phyloP scores from a whole-genome alignment of 192 early-diverging fungal genomes.

The Rhizoclosmatium sp. region DNA sequence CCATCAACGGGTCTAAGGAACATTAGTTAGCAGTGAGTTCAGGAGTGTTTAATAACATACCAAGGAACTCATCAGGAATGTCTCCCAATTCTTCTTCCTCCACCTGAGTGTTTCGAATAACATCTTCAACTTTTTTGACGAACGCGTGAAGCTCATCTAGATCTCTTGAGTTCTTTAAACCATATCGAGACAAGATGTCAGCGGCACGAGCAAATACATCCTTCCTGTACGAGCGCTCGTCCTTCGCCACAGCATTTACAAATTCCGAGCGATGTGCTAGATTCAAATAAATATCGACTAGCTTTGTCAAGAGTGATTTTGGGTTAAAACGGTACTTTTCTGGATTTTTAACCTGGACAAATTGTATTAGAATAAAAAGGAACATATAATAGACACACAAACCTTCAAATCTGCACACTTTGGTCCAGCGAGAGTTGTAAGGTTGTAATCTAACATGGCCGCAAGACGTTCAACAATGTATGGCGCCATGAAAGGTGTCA shows the following conservation, averaged over 20 bases:
- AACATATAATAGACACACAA: slow-evolving; percentile 28
- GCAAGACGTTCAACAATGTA: slow-evolving; percentile 93
- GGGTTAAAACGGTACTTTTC: slow-evolving; percentile 93
- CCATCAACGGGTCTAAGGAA: slow-evolving; percentile 78
- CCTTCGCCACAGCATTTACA: slow-evolving; percentile 81
- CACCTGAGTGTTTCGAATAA: slow-evolving; percentile 63
- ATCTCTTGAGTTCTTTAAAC: slow-evolving; percentile 71
- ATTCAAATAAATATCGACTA: slow-evolving; percentile 87
- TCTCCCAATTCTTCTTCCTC: slow-evolving; percentile 85
- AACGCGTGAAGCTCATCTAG: slow-evolving; percentile 70
- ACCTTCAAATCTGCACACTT: slow-evolving; percentile 91
- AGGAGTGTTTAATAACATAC: slow-evolving; percentile 45
- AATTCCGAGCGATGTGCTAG: slow-evolving; percentile 72
- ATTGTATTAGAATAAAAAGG: slow-evolving; percentile 12
- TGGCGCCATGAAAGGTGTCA: slow-evolving; percentile 83
- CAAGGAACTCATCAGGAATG: slow-evolving; percentile 89
- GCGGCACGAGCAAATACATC: slow-evolving; percentile 80
- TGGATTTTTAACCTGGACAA: slow-evolving; percentile 73
- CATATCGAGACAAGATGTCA: slow-evolving; percentile 66
- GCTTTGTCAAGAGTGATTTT: slow-evolving; percentile 78
- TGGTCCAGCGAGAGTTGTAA: slow-evolving; percentile 88
- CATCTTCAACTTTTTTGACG: slow-evolving; percentile 75
- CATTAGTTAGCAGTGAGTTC: background rate
- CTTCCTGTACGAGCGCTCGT: slow-evolving; percentile 85
- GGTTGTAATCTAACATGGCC: slow-evolving; percentile 97